Evolutionary conservation across 768 basidiomycete species (phyloP).

Genomic region (Heimioporus sp.): DNA sequence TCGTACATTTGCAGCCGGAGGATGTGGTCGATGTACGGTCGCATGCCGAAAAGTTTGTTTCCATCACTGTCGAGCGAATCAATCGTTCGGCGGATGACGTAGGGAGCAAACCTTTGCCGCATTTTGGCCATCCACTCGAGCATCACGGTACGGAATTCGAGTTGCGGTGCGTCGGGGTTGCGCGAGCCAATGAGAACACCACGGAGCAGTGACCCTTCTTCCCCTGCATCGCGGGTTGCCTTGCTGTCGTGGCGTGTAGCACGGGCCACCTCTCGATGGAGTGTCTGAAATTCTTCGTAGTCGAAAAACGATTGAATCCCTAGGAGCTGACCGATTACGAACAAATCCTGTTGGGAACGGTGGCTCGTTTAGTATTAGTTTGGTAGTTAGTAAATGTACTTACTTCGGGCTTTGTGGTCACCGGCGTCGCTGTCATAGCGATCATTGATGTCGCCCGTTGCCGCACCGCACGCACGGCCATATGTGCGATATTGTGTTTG

Average conservation of each 20-base stretch:
- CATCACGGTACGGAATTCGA: background rate
- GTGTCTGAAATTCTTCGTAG: background rate
- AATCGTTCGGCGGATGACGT: constrained; percentile 2
- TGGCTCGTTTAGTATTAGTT: too few species aligned
- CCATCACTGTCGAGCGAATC: background rate
- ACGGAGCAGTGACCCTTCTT: background rate
- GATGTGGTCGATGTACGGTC: background rate
- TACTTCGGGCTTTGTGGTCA: background rate
- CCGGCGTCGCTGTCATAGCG: background rate
- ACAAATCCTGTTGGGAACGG: background rate
- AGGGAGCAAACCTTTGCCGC: background rate
- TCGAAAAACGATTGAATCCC: background rate
- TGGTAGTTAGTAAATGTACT: background rate
- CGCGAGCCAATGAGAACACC: background rate
- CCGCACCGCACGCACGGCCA: background rate
- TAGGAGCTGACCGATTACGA: background rate
- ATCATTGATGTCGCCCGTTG: background rate
- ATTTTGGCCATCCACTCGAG: constrained; percentile 1
- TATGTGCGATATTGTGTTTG: background rate
- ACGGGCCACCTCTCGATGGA: too few species aligned
- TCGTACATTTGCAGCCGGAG: background rate
- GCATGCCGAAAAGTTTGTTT: background rate
- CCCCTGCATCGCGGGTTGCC: background rate
- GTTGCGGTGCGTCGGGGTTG: background rate
- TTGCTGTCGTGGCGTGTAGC: background rate